Evolutionary conservation across 2,329 filamentous ascomycete species (phyloP), one percentile per base, ranked within the genome.

Genomic region (Hortaea sp.): DNA sequence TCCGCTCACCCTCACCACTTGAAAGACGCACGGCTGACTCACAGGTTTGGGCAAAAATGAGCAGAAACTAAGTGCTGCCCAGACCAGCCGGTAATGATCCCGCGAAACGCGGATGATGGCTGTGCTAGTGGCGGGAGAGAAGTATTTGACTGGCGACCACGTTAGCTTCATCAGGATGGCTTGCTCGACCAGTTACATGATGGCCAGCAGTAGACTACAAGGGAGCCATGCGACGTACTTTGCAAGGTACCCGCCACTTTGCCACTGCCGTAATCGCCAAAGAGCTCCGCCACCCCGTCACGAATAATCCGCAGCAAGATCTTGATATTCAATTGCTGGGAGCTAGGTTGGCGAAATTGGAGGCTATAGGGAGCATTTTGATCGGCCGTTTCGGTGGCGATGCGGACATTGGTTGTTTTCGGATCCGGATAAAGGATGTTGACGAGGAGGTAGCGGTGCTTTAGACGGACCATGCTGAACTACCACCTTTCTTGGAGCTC

Each of bases 401-500:
- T 9, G 53, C 53, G 41, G 60, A 50, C 49, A 41, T 57, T 59
- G 43, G 42, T 39, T 48, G 45, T 45, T 41, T 57, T 50, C 7
- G 71, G 52, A 9, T 78, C 70, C 0, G 89, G 88, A 60, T 95
- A 95, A 41, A 97, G 75, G 54, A 97, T 88, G 63, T 94, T 87
- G 51, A 97, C 79, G n/a, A 97, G 80, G 12, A 98, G 78, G 66
- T 98, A 98, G 59, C 92, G 83, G 67, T 95, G 85, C 69, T 98
- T 98, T 56, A 97, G 79, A 62, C 92, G 87, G 49, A 98, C 92
- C 92, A 98, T 47, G 9, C 95, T 42, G 39, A 3, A 20, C 20
- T 20, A 20, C 20, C 20, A 20, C 20, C 20, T 20, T 4, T 20
- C 20, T 20, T 20, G 20, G 4, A 20, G 20, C 20, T 39, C 20